A percentile compares a stretch with the other conserved stretches of the same genome.
Conservation (phyloP, 1,139 yeast species). For the Suhomyces taliae region DNA sequence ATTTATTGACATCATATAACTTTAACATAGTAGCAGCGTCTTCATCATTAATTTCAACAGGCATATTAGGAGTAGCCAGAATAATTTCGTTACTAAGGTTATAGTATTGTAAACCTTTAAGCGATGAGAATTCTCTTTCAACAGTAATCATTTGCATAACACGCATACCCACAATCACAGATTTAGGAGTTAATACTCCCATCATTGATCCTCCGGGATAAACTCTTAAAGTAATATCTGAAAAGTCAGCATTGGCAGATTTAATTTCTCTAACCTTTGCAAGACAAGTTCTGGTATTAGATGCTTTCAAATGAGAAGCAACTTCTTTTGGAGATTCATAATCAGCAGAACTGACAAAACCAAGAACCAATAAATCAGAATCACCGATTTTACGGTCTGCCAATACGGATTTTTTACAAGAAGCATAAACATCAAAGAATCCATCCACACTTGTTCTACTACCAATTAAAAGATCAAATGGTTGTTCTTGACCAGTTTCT, state of each 20-base stretch:
- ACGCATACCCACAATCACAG: constrained; percentile 63
- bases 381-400: constrained; percentile 63
- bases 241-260: constrained; percentile 58
- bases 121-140: constrained; percentile 88
- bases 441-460: constrained; percentile 82
- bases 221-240: constrained; percentile 76
- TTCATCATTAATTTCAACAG: constrained; percentile 31
- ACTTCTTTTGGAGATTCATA: constrained; percentile 18
- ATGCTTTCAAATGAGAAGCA: constrained; percentile 27
- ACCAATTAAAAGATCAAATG: constrained; percentile 72
- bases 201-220: constrained; percentile 50
- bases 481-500: constrained; percentile 58
- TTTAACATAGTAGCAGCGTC: constrained; percentile 42
- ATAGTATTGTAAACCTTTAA: constrained; percentile 78
- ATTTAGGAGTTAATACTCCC: constrained; percentile 60
- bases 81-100: constrained; percentile 68
- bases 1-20: constrained; percentile 67
- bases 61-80: constrained; percentile 58
- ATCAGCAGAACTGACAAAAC: constrained; percentile 37
- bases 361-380: constrained; percentile 73
- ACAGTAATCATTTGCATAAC: constrained; percentile 87
- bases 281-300: constrained; percentile 51
- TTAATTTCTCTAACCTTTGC: constrained; percentile 79
- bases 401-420: constrained; percentile 55
- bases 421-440: constrained; percentile 86